Evolutionary conservation across 2,329 filamentous ascomycete genomes (phyloP).

Genomic region (Mollisiaceae sp.): DNA sequence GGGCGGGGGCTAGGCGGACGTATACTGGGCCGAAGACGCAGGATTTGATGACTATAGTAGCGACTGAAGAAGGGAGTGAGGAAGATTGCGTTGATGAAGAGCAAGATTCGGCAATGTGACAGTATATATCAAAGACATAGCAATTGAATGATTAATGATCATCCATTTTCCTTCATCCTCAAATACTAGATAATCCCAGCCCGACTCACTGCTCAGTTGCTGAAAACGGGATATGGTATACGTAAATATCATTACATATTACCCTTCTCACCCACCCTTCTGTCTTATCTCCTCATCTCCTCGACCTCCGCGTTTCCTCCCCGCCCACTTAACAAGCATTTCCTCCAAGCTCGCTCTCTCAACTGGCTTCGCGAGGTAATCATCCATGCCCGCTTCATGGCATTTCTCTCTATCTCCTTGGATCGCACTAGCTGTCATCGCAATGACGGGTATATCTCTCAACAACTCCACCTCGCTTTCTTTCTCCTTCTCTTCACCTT

Average conservation of each 20-base stretch:
- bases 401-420: slow-evolving; percentile 54
- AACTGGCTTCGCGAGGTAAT: slow-evolving; percentile 59
- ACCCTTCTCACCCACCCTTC: not conserved
- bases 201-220: no score
- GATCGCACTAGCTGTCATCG: slow-evolving; percentile 56
- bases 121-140: not conserved
- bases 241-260: not conserved
- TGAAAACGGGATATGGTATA: slow-evolving; percentile 1
- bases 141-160: not conserved
- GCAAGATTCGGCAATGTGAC: not conserved
- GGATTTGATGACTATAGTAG: slow-evolving; percentile 45
- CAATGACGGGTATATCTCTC: slow-evolving; percentile 52
- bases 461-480: slow-evolving; percentile 32
- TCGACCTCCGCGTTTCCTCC: slow-evolving; percentile 14
- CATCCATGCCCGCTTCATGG: slow-evolving; percentile 55
- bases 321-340: slow-evolving; percentile 36
- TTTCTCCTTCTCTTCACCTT: not conserved
- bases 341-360: slow-evolving; percentile 33
- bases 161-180: not conserved
- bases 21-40: slow-evolving; percentile 65
- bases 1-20: slow-evolving; percentile 44
- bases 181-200: no score
- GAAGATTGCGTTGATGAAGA: slow-evolving; percentile 10
- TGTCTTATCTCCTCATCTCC: no score
- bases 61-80: slow-evolving; percentile 13